These are phyloP conservation scores for Pleurotus giganteus DNA, from an alignment of 768 basidiomycete species.

Conservation along the genomic window DNA sequence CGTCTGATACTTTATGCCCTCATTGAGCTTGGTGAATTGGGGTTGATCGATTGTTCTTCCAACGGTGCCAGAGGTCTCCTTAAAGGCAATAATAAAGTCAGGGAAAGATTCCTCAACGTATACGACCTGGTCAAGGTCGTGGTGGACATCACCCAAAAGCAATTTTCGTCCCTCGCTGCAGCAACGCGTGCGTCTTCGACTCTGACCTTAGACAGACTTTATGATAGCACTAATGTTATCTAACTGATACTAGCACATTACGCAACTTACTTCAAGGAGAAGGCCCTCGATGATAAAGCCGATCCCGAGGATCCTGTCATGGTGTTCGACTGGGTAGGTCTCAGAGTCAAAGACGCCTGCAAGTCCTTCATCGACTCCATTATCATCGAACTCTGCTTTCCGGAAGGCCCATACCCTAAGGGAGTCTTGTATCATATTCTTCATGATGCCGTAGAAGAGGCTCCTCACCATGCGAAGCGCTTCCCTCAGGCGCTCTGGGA, in stretches of 20 bases:
- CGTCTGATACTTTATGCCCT: conserved; percentile 63
- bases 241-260: conserved; percentile 69
- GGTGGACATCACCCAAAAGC: conserved; percentile 58
- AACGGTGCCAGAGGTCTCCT: conserved; percentile 40
- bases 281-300: conserved; percentile 19
- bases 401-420: conserved; percentile 64
- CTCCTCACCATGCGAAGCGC: conserved; percentile 68
- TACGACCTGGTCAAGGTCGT: conserved; percentile 63
- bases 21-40: conserved; percentile 50
- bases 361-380: conserved; percentile 83
- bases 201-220: not conserved
- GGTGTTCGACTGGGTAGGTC: conserved; percentile 61
- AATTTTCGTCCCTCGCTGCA: conserved; percentile 67
- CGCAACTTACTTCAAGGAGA: conserved; percentile 61
- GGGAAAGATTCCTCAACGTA: conserved; percentile 59
- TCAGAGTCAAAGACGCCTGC: conserved; percentile 52
- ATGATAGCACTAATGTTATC: not conserved
- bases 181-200: conserved; percentile 55
- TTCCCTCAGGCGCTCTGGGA: conserved; percentile 83
- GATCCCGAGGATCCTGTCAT: conserved; percentile 49
- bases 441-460: conserved; percentile 69
- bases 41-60: conserved; percentile 51
- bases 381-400: conserved; percentile 79
- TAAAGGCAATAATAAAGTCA: conserved; percentile 45
- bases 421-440: conserved; percentile 65